Evolutionary conservation across 108 stramenopile species (phyloP), one percentile per base, ranked within the genome.

Genomic region (Cyclotella cryptica): DNA sequence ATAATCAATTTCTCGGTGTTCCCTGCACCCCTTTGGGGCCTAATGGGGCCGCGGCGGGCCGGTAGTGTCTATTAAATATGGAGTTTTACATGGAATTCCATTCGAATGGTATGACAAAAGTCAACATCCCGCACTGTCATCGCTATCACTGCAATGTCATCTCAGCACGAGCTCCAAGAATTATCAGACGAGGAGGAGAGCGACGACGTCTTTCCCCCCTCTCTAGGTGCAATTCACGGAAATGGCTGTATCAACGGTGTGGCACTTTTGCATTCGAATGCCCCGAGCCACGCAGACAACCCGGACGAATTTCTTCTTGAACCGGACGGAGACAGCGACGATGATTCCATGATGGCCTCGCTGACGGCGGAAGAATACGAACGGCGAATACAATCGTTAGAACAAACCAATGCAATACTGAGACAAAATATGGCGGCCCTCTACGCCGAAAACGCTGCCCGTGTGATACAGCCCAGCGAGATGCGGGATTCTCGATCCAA

Each of bases 381-480:
- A 30, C 44, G 45, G 19, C 57, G 45, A 51, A 80, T 80, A 26
- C 22, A 41, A 15, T 65, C 39, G 30, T 69, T 80, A 39, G 59
- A 74, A 68, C 55, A 74, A 46, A 21, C 69, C 14, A 74, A 80
- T 64, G 80, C 72, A 24, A 74, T 72, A 18, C 42, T 80, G 52
- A 57, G 66, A 30, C 67, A 66, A 11, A 74, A 74, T 22, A 51
- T 74, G 10, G 54, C 60, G 13, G 68, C 80, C 0, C 65, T 80
- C 21, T 65, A 71, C 53, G 71, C 78, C 18, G 71, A 71, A 42
- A 66, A 44, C 39, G 53, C 64, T 18, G 62, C 57, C 15, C 52
- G 41, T 46, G 13, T 0, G 29, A 52, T 66, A 10, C 39, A 43
- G 8, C 1, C 30, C 35, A 46, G 18, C 12, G 24, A 27, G 29